Base-by-base conservation (phyloP, 1,139 yeast genomes). In the Protomyces arabidopsidicola region DNA sequence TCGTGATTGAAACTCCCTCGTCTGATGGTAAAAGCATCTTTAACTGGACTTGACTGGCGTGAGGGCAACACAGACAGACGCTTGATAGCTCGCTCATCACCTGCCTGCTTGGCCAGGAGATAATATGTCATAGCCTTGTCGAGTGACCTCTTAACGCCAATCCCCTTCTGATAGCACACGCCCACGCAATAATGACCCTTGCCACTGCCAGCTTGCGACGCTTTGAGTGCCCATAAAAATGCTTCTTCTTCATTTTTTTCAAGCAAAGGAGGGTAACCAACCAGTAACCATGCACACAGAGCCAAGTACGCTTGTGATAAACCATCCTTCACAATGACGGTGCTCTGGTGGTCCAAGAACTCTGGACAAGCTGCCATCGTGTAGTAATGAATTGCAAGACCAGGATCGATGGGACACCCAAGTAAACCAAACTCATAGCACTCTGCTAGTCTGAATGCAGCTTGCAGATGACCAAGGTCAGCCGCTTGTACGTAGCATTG, bases 211-310 rank as follows among this genome's bases (percentile, higher is more conserved):
- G 84, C 77, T 63, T 81, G 78, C 0, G 98, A 97, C 0, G 98
- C 93, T 68, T 90, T 80, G 65, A 83, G 77, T 1, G 97, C 97
- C 98, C 98, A 93, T 72, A 89, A 95, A 74, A 87, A 93, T 0
- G 97, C 96, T 74, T 91, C 97, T 65, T 78, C 81, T 67, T 87
- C 90, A 73, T 91, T 95, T 68, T 84, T 83, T 16, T 86, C 87
- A 69, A 93, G 80, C 66, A 85, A 84, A 20, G 93, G 91, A 51
- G 88, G 93, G 52, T 89, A 86, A 0, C 98, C 98, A 39, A 90
- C 87, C 74, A 91, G 79, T 74, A 90, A 93, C 98, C 98, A 93
- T 1, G 97, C 97, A 75, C 97, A 90, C 80, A 93, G 81, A 2
- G 96, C 91, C 71, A 91, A 79, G 96, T 91, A 93, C 16, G 96